A percentile compares a stretch with the other conserved stretches of the same genome.
Evolutionary conservation across 2,329 filamentous ascomycete species (phyloP).

Genomic region (Aspergillus carbonarius): DNA sequence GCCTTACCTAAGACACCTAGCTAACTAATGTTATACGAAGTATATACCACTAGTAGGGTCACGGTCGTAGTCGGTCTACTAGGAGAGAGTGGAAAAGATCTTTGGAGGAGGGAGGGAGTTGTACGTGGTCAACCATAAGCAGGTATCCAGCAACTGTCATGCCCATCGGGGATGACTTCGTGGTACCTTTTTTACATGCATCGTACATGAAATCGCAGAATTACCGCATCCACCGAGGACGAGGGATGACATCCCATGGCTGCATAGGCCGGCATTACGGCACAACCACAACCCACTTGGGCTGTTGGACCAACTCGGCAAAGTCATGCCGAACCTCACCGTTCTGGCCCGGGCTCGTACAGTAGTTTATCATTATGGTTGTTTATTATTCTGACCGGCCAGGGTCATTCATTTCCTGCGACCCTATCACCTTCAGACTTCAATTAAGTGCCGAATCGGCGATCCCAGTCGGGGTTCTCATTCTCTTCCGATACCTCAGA

Average conservation of each 20-base stretch:
- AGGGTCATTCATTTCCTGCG: neutral
- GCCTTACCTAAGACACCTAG: neutral
- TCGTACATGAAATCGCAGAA: neutral
- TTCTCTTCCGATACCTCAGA: neutral
- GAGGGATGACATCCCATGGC: neutral
- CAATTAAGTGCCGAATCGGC: neutral
- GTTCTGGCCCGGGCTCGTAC: no score
- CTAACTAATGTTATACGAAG: neutral
- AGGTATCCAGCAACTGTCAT: no score
- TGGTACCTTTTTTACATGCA: neutral
- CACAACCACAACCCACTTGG: neutral
- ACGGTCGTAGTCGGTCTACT: neutral
- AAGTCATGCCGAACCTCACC: constrained; percentile 13
- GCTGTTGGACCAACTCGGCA: constrained; percentile 14
- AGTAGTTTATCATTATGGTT: neutral
- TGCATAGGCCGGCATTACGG: constrained; percentile 14
- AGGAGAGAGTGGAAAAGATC: neutral
- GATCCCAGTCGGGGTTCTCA: neutral
- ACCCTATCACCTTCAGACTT: neutral
- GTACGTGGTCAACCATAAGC: neutral
- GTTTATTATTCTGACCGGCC: neutral
- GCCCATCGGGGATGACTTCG: no score
- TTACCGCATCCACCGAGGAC: neutral
- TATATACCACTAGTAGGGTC: no score
- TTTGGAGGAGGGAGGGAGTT: neutral